Evolutionary conservation across 805 yeast species (phyloP).

Genomic region (Candida vartiovaarae): DNA sequence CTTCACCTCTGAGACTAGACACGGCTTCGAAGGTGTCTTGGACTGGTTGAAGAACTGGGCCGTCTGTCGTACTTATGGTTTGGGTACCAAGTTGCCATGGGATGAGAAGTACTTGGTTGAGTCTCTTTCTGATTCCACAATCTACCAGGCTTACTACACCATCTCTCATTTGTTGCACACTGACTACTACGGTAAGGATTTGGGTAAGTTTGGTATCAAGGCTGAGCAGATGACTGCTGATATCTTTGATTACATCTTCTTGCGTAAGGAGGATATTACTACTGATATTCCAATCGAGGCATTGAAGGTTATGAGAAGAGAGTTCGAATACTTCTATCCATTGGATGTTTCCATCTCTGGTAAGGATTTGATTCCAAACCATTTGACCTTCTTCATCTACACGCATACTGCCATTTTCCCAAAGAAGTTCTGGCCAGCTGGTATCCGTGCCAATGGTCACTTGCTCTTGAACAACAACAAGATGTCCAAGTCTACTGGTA

Average conservation of each 20-base stretch:
- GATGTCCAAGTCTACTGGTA: slow-evolving; percentile 97
- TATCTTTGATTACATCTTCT: slow-evolving; percentile 86
- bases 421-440: slow-evolving; percentile 83
- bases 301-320: slow-evolving; percentile 73
- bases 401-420: slow-evolving; percentile 90
- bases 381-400: slow-evolving; percentile 89
- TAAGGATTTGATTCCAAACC: slow-evolving; percentile 95
- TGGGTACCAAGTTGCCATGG: slow-evolving; percentile 96
- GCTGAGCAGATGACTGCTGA: slow-evolving; percentile 88
- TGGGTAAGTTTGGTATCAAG: slow-evolving; percentile 66
- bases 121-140: slow-evolving; percentile 91
- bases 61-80: slow-evolving; percentile 90
- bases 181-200: slow-evolving; percentile 74
- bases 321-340: slow-evolving; percentile 94
- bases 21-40: slow-evolving; percentile 89
- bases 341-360: slow-evolving; percentile 88
- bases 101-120: slow-evolving; percentile 90
- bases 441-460: slow-evolving; percentile 93
- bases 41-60: slow-evolving; percentile 99
- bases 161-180: slow-evolving; percentile 78
- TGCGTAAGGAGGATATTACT: slow-evolving; percentile 53
- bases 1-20: slow-evolving; percentile 73
- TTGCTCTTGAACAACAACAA: slow-evolving; percentile 90
- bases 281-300: slow-evolving; percentile 57
- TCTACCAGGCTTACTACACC: slow-evolving; percentile 93